Percentiles rank a stretch among this genome's conserved stretches.
Evolutionary conservation across 345 rosid species (phyloP).

Genomic region (Populus simonii): DNA sequence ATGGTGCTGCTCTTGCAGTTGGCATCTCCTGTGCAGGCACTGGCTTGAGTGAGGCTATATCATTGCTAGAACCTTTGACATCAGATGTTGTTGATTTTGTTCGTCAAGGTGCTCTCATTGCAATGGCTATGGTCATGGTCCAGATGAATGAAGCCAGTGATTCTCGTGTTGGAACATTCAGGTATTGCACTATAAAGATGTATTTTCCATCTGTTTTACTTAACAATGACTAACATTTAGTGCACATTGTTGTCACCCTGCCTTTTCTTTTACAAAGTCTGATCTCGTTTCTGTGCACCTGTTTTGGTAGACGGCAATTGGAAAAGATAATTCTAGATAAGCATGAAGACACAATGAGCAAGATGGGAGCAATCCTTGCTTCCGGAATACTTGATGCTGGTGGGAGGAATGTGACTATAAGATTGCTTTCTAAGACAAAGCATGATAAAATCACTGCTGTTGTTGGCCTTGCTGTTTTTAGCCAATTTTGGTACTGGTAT

Average conservation of each 20-base stretch:
- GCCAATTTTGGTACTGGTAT: slow-evolving; percentile 99
- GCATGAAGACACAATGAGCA: slow-evolving; percentile 99
- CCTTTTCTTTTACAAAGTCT: background rate
- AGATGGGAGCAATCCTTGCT: slow-evolving; percentile 99
- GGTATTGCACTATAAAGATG: slow-evolving; percentile 37
- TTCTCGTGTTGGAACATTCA: slow-evolving; percentile 94
- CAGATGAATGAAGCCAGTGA: slow-evolving; percentile 95
- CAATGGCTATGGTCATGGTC: slow-evolving; percentile 99
- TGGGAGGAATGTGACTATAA: slow-evolving; percentile 97
- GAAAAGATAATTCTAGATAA: slow-evolving; percentile 94
- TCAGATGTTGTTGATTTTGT: slow-evolving; percentile 99
- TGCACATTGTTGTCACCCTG: background rate
- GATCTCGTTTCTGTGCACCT: background rate
- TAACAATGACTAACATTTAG: background rate
- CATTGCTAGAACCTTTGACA: slow-evolving; percentile 92
- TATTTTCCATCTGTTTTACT: background rate
- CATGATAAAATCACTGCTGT: slow-evolving; percentile 96
- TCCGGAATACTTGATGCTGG: slow-evolving; percentile 99
- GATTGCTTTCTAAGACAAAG: slow-evolving; percentile 89
- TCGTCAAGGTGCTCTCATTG: slow-evolving; percentile 99
- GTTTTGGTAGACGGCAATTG: slow-evolving; percentile 65
- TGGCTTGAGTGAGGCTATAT: slow-evolving; percentile 97
- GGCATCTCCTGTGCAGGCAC: slow-evolving; percentile 99
- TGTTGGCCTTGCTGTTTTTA: slow-evolving; percentile 96
- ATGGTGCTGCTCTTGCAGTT: slow-evolving; percentile 99